Evolutionary conservation across 129 eudicot genomes (phyloP).

Genomic region (Rutidosis leptorrhynchoides): DNA sequence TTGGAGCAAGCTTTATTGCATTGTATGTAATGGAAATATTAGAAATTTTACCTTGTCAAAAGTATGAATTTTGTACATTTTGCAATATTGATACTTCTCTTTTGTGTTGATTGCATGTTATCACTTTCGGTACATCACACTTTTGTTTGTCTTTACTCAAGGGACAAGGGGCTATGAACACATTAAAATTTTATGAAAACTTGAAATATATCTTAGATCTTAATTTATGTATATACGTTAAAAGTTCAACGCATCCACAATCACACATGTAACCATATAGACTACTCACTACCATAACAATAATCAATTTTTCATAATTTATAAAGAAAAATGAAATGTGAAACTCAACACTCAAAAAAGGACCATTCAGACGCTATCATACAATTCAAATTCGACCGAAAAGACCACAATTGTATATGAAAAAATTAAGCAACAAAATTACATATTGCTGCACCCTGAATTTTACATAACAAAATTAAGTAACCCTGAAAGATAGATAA

Average conservation of each 20-base stretch:
- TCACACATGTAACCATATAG: not conserved
- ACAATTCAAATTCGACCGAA: not conserved
- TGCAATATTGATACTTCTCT: constrained; percentile 62
- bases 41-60: constrained; percentile 63
- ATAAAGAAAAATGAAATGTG: too few species aligned
- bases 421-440: too few species aligned
- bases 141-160: constrained; percentile 69
- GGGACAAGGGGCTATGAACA: constrained; percentile 58
- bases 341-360: too few species aligned
- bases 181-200: not conserved
- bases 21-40: not conserved
- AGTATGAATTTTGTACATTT: constrained; percentile 58
- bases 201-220: too few species aligned
- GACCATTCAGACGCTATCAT: not conserved
- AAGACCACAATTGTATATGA: not conserved
- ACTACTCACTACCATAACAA: not conserved
- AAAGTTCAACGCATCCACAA: constrained; percentile 1
- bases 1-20: too few species aligned
- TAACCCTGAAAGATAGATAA: too few species aligned
- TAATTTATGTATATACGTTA: too few species aligned
- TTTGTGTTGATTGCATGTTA: constrained; percentile 75
- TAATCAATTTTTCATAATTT: not conserved
- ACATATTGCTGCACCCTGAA: too few species aligned
- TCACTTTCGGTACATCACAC: constrained; percentile 56
- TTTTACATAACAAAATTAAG: too few species aligned